These are phyloP conservation scores for Grosmannia serpens DNA, from an alignment of 2,329 filamentous ascomycete genomes.

Conservation along the genomic window DNA sequence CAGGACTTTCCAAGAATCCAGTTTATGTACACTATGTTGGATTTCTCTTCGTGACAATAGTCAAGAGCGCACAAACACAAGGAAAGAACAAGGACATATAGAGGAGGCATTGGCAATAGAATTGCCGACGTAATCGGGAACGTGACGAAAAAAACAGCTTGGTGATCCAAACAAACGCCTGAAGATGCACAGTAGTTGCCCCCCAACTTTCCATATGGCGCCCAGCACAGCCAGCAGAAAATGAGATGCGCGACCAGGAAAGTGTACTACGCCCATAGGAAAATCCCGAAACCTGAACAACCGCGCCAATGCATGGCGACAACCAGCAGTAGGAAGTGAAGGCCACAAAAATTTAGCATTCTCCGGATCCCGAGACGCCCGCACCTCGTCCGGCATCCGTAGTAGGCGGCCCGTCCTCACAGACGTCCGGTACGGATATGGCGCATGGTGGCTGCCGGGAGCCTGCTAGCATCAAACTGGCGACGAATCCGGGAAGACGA, in stretches of 20 bases:
- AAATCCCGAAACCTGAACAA: background rate
- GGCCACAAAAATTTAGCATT: background rate
- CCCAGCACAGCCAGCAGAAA: background rate
- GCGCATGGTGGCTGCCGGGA: slow-evolving; percentile 2
- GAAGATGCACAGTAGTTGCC: slow-evolving; percentile 5
- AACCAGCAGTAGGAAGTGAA: background rate
- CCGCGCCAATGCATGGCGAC: background rate
- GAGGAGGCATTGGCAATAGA: background rate
- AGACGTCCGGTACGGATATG: slow-evolving; percentile 5
- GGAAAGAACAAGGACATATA: background rate
- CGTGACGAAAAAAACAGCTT: background rate
- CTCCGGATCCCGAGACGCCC: background rate
- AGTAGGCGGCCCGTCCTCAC: background rate
- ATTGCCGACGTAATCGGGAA: background rate
- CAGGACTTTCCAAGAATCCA: background rate
- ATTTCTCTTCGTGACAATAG: background rate
- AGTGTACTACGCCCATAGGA: background rate
- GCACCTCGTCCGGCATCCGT: background rate
- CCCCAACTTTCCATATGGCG: slow-evolving; percentile 1
- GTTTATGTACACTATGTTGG: background rate
- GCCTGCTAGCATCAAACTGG: slow-evolving; percentile 4
- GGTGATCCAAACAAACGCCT: background rate
- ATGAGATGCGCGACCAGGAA: background rate
- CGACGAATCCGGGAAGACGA: slow-evolving; percentile 3
- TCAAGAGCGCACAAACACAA: background rate